Evolutionary conservation across 768 basidiomycete genomes (phyloP).

Genomic region (Coprinopsis cinerea): DNA sequence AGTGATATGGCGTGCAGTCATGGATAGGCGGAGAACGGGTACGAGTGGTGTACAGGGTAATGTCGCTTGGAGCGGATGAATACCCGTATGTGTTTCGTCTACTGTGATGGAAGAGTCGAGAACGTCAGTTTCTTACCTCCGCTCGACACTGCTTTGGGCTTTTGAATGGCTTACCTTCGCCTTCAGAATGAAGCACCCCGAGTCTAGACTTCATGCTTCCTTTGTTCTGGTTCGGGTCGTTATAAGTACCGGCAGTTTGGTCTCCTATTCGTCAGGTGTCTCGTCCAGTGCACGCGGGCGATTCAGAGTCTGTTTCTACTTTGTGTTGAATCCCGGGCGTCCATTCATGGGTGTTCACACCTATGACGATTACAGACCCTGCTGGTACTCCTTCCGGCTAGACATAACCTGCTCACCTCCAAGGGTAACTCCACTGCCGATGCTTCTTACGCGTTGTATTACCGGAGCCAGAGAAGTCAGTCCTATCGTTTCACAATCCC

Average conservation of each 20-base stretch:
- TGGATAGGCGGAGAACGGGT: conserved; percentile 81
- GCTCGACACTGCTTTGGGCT: too few species aligned
- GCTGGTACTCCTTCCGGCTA: too few species aligned
- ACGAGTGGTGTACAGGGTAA: conserved; percentile 65
- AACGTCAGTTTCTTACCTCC: not conserved
- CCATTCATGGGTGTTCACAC: too few species aligned
- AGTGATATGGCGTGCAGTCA: conserved; percentile 76
- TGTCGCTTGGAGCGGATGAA: conserved; percentile 71
- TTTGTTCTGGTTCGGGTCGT: conserved; percentile 81
- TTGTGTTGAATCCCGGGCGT: too few species aligned
- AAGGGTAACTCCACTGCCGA: too few species aligned
- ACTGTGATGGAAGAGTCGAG: not conserved
- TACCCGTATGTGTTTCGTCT: conserved; percentile 42
- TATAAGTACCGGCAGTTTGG: conserved; percentile 79
- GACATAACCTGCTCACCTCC: conserved; percentile 72
- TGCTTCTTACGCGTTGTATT: conserved; percentile 80
- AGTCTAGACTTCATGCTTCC: conserved; percentile 78
- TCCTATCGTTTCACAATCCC: conserved; percentile 62
- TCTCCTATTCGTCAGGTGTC: conserved; percentile 81
- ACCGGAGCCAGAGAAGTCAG: conserved; percentile 74
- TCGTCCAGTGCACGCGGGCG: too few species aligned
- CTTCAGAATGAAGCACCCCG: too few species aligned
- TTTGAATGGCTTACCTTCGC: too few species aligned
- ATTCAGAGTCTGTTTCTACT: too few species aligned
- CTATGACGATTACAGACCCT: too few species aligned